Percentiles rank a stretch among this genome's conserved stretches.
Conservation (phyloP, 192 early-diverging fungal genomes). For the Coemansia brasiliensis region DNA sequence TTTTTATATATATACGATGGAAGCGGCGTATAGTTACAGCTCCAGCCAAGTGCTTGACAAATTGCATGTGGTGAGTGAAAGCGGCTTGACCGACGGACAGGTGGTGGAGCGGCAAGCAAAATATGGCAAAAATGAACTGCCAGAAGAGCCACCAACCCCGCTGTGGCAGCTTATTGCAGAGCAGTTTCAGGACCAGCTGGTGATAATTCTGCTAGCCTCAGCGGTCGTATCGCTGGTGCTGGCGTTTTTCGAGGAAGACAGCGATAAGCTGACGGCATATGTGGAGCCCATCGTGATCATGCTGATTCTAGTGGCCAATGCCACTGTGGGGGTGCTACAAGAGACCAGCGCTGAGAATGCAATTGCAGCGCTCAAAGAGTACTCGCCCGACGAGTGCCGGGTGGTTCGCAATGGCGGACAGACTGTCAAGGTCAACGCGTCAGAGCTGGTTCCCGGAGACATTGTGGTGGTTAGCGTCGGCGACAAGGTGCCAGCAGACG, state of each 20-base stretch:
- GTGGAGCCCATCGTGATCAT: slow-evolving; percentile 98
- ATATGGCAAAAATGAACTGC: slow-evolving; percentile 87
- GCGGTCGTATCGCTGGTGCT: slow-evolving; percentile 91
- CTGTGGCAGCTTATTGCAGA: slow-evolving; percentile 91
- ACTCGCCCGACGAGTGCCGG: slow-evolving; percentile 93
- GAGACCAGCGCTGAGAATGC: slow-evolving; percentile 97
- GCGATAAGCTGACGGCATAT: slow-evolving; percentile 76
- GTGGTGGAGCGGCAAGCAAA: slow-evolving; percentile 60
- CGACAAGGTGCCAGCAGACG: slow-evolving; percentile 96
- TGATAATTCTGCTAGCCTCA: slow-evolving; percentile 89
- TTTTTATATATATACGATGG: slow-evolving; percentile 55
- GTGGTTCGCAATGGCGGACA: slow-evolving; percentile 76
- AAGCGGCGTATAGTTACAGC: slow-evolving; percentile 62
- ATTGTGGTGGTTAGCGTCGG: slow-evolving; percentile 89
- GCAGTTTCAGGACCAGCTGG: slow-evolving; percentile 99
- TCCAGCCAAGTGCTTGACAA: slow-evolving; percentile 65
- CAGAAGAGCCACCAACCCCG: slow-evolving; percentile 86
- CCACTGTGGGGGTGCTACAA: slow-evolving; percentile 94
- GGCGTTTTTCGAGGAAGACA: slow-evolving; percentile 83
- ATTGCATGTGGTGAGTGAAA: slow-evolving; percentile 64
- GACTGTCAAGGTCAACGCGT: slow-evolving; percentile 65
- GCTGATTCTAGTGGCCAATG: slow-evolving; percentile 96
- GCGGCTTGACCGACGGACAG: slow-evolving; percentile 69
- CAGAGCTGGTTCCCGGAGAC: slow-evolving; percentile 95
- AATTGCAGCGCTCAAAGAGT: slow-evolving; percentile 95